Conservation (phyloP, 805 yeast species). For the Yamadazyma tumulicola region DNA sequence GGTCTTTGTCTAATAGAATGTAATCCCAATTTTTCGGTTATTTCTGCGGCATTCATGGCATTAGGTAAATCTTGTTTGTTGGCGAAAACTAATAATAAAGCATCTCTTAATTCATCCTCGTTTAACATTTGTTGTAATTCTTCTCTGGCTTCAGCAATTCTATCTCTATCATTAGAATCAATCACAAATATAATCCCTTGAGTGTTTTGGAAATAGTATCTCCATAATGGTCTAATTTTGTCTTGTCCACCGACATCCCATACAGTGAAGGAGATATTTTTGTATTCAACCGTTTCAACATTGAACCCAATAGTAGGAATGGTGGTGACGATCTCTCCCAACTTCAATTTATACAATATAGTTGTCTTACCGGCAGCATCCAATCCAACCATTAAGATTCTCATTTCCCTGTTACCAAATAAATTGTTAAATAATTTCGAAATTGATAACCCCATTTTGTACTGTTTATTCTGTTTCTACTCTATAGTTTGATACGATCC, state of each 20-base stretch:
- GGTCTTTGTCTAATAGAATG: slow-evolving; percentile 98
- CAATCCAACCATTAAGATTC: slow-evolving; percentile 96
- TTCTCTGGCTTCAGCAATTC: slow-evolving; percentile 97
- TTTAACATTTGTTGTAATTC: slow-evolving; percentile 97
- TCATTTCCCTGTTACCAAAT: slow-evolving; percentile 96
- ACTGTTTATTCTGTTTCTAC: slow-evolving; percentile 18
- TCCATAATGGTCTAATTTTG: slow-evolving; percentile 97
- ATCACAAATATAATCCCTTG: slow-evolving; percentile 98
- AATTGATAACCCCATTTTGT: slow-evolving; percentile 84
- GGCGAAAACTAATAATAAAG: slow-evolving; percentile 91
- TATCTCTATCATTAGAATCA: slow-evolving; percentile 96
- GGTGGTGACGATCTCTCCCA: slow-evolving; percentile 94
- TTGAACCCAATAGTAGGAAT: slow-evolving; percentile 97
- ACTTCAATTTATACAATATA: slow-evolving; percentile 87
- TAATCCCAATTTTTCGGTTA: slow-evolving; percentile 93
- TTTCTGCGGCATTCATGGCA: slow-evolving; percentile 98
- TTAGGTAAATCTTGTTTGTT: slow-evolving; percentile 99
- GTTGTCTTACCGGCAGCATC: slow-evolving; percentile 99
- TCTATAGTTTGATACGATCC: not conserved
- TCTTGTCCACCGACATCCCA: slow-evolving; percentile 99
- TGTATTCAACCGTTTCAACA: slow-evolving; percentile 96
- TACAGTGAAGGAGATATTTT: slow-evolving; percentile 93
- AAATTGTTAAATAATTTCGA: slow-evolving; percentile 93
- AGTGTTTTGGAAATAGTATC: slow-evolving; percentile 98
- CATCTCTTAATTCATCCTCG: slow-evolving; percentile 97